Evolutionary conservation across 768 basidiomycete genomes (phyloP).

Genomic region (Baorangia bicolor): DNA sequence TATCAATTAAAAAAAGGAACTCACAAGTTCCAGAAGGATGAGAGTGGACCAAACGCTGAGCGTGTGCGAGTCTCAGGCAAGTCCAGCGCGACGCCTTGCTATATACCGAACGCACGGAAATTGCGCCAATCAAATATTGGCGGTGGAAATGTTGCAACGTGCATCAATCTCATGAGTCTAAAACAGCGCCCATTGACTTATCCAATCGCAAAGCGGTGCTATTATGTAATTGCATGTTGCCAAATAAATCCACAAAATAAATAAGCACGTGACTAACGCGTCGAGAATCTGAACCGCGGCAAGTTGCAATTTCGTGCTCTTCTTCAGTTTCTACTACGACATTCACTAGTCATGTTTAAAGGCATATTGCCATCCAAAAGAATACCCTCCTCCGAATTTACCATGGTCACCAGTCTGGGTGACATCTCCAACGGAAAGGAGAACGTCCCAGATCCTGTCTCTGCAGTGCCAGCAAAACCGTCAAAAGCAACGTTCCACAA

Average conservation of each 20-base stretch:
- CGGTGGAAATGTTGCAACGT: background rate
- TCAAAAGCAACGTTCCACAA: conserved; percentile 19
- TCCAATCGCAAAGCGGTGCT: background rate
- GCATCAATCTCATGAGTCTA: conserved; percentile 12
- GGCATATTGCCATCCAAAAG: conserved; percentile 72
- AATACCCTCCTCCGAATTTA: conserved; percentile 65
- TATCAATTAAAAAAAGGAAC: conserved; percentile 2
- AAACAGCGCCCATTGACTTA: conserved; percentile 20
- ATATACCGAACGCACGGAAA: conserved; percentile 35
- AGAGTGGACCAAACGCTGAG: background rate
- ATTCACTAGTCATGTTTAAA: conserved; percentile 63
- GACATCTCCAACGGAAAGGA: conserved; percentile 63
- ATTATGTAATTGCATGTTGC: conserved; percentile 15
- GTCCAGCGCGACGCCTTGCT: conserved; percentile 8
- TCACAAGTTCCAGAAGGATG: background rate
- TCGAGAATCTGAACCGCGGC: conserved; percentile 32
- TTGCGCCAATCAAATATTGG: conserved; percentile 25
- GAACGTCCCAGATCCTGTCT: conserved; percentile 52
- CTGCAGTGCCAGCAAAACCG: conserved; percentile 32
- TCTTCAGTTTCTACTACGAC: conserved; percentile 4
- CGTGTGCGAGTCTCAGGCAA: conserved; percentile 1
- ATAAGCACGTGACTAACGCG: conserved; percentile 34
- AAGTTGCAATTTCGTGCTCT: conserved; percentile 2
- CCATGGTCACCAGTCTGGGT: conserved; percentile 58
- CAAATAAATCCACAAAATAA: conserved; percentile 26